Evolutionary conservation across 192 early-diverging fungal genomes (phyloP).

Genomic region (Umbelopsis vinacea): DNA sequence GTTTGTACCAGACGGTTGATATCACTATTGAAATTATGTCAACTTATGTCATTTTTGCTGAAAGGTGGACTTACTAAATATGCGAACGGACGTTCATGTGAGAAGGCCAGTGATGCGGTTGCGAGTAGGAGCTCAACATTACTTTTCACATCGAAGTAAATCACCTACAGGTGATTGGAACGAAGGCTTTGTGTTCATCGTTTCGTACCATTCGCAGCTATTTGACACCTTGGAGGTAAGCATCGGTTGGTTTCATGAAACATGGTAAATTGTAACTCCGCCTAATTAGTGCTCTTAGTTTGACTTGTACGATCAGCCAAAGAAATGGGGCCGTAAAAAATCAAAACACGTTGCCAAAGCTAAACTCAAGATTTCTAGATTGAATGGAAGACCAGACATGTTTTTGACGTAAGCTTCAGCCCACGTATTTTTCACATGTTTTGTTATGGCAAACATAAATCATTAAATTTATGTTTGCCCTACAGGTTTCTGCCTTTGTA

Average conservation of each 20-base stretch:
- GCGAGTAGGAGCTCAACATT: slow-evolving; percentile 42
- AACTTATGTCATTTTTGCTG: not conserved
- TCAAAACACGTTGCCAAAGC: slow-evolving; percentile 43
- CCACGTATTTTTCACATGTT: not conserved
- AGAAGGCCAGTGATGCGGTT: slow-evolving; percentile 34
- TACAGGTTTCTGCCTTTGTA: slow-evolving; percentile 44
- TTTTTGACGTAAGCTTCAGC: slow-evolving; percentile 41
- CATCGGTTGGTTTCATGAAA: not conserved
- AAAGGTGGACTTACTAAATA: slow-evolving; percentile 46
- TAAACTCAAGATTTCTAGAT: slow-evolving; percentile 37
- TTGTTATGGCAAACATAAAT: not conserved
- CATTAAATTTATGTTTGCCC: not conserved
- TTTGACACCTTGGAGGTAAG: slow-evolving; percentile 69
- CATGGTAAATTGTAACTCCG: not conserved
- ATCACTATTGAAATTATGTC: not conserved
- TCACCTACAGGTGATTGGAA: slow-evolving; percentile 68
- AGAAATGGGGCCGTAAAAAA: slow-evolving; percentile 35
- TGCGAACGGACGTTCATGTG: slow-evolving; percentile 27
- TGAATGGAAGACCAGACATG: slow-evolving; percentile 36
- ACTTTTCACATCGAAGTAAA: slow-evolving; percentile 53
- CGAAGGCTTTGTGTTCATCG: slow-evolving; percentile 72
- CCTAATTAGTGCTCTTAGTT: slow-evolving; percentile 27
- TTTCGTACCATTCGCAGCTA: slow-evolving; percentile 79
- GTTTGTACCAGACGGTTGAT: slow-evolving; percentile 6
- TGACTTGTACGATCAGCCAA: slow-evolving; percentile 43